phyloP scores from a whole-genome alignment of 495 filamentous ascomycete species.

The Hamigera avellanea region DNA sequence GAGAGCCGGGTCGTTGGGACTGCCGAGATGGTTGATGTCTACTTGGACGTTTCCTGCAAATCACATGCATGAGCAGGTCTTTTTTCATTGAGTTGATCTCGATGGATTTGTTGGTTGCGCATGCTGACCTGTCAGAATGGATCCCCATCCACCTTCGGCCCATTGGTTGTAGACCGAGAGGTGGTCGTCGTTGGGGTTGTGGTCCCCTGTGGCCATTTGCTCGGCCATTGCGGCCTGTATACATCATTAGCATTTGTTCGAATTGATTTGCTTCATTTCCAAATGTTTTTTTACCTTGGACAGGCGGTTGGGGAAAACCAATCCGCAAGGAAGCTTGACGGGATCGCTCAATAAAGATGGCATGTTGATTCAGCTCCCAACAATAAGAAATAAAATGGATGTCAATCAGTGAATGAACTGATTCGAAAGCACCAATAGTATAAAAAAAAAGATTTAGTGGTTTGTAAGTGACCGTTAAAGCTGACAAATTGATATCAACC shows the following conservation, averaged over 20 bases:
- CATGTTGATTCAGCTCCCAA: slow-evolving; percentile 8
- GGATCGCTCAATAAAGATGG: slow-evolving; percentile 24
- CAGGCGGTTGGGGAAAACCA: slow-evolving; percentile 40
- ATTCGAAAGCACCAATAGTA: too few relatives aligned
- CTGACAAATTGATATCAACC: slow-evolving; percentile 1
- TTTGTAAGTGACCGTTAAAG: neutral
- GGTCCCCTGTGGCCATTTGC: slow-evolving; percentile 19
- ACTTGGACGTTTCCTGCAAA: slow-evolving; percentile 43
- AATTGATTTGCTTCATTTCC: neutral
- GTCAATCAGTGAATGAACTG: too few relatives aligned
- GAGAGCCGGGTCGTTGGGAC: slow-evolving; percentile 29
- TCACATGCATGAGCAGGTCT: neutral
- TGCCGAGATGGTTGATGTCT: slow-evolving; percentile 39
- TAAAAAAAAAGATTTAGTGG: slow-evolving; percentile 3
- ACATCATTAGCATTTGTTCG: neutral
- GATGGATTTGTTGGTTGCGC: neutral
- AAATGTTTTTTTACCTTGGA: slow-evolving; percentile 27
- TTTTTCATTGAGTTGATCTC: neutral
- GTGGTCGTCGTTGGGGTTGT: slow-evolving; percentile 19
- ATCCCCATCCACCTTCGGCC: slow-evolving; percentile 39
- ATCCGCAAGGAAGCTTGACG: slow-evolving; percentile 38
- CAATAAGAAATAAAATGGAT: neutral
- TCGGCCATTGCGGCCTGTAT: slow-evolving; percentile 40
- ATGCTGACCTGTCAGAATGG: slow-evolving; percentile 28
- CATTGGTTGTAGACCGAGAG: slow-evolving; percentile 33